Evolutionary conservation across 345 rosid genomes (phyloP).

Genomic region (Pistacia atlantica): DNA sequence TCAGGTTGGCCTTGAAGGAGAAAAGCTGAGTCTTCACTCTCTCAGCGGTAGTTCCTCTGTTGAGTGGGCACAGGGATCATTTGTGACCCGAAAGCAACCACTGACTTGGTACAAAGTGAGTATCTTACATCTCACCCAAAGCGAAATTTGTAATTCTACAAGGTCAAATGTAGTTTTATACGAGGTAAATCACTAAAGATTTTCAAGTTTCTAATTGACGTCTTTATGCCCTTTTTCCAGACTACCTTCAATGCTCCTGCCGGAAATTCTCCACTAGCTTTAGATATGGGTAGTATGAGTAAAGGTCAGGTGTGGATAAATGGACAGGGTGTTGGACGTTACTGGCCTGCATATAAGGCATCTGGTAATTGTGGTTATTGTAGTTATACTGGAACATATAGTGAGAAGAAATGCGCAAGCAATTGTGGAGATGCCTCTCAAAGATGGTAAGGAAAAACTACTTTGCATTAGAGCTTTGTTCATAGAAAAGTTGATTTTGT

Average conservation of each 20-base stretch:
- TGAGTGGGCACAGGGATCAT: conserved; percentile 88
- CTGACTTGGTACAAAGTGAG: conserved; percentile 93
- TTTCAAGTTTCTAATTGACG: background rate
- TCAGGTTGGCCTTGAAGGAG: conserved; percentile 97
- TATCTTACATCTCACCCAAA: conserved; percentile 12
- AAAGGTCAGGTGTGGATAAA: conserved; percentile 98
- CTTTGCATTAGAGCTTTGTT: conserved; percentile 3
- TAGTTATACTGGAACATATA: conserved; percentile 67
- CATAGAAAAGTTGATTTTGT: background rate
- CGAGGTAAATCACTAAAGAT: too few relatives aligned
- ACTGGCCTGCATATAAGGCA: conserved; percentile 94
- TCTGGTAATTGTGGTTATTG: conserved; percentile 71
- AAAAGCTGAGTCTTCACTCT: conserved; percentile 84
- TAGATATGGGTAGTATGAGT: conserved; percentile 96
- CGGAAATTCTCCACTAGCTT: conserved; percentile 80
- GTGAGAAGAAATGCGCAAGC: conserved; percentile 75
- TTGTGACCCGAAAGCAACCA: conserved; percentile 78
- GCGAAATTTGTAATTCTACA: background rate
- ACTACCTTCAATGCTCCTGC: conserved; percentile 87
- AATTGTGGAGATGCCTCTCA: conserved; percentile 97
- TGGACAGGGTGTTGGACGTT: conserved; percentile 86
- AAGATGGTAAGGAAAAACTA: conserved; percentile 61
- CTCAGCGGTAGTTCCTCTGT: conserved; percentile 82
- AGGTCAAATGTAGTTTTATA: background rate
- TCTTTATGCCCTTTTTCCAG: conserved; percentile 40